A percentile compares a stretch with the other conserved stretches of the same genome.
phyloP scores from a whole-genome alignment of 2,329 filamentous ascomycete genomes.

The Colletotrichum tanaceti region DNA sequence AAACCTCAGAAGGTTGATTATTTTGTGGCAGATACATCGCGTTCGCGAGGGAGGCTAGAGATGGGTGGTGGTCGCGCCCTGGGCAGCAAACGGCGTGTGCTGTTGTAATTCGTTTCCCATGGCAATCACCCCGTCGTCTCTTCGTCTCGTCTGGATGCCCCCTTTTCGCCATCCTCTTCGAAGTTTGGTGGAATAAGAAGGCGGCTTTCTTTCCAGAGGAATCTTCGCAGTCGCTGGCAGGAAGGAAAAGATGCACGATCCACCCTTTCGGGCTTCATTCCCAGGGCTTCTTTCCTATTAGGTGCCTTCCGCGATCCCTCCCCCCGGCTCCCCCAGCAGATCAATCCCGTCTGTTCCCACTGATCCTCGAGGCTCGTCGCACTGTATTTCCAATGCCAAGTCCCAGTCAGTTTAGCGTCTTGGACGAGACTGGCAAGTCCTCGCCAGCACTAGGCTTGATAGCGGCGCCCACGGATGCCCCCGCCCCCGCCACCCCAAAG shows the following conservation, averaged over 20 bases:
- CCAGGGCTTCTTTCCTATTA: constrained; percentile 1
- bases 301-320: background rate
- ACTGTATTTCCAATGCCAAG: constrained; percentile 10
- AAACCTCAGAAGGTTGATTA: background rate
- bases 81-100: background rate
- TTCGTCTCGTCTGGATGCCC: background rate
- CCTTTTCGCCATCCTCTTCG: background rate
- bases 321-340: background rate
- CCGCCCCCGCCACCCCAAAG: constrained; percentile 5
- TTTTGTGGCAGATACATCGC: too few relatives aligned
- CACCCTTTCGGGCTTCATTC: background rate
- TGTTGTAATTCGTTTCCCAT: background rate
- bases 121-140: background rate
- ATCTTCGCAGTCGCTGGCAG: background rate
- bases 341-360: background rate
- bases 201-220: background rate
- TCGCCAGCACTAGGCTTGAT: constrained; percentile 9
- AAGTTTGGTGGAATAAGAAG: background rate
- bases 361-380: background rate
- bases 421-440: constrained; percentile 1
- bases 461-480: constrained; percentile 4
- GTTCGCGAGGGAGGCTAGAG: background rate
- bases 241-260: background rate
- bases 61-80: background rate
- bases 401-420: constrained; percentile 17